Base-by-base conservation (phyloP, 345 rosid species). In the Camelina sativa region DNA sequence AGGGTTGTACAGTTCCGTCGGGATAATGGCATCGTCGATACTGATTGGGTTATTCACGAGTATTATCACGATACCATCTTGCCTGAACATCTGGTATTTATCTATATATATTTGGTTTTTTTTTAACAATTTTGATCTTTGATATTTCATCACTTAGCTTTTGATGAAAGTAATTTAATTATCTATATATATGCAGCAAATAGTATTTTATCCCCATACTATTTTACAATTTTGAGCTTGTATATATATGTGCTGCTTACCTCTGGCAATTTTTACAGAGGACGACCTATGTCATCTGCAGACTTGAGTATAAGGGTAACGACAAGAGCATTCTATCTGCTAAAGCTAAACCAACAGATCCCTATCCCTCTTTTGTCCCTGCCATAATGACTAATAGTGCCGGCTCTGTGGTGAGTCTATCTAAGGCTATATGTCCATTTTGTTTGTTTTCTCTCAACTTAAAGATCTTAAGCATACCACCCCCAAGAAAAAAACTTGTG, bases 391-490 rank as follows among this genome's bases (percentile, higher is more conserved):
- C 72, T 50, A 15, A 47, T 15, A 65, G 66, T 57, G 58, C 38
- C 4, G 65, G 72, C 38, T 74, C 72, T 57, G 71, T 64, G 77
- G 77, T 73, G 41, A 55, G 77, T 73, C 13, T 20, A 6, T 53
- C 40, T 34, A 37, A 35, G 30, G 8, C 40, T 37, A 4, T 28
- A 28, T 28, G 30, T 28, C 30, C 30, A 28, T 8, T 8, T 66
- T 66, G 47, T 37, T 66, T 5, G 5, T 28, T 28, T 28, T 28
- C 37, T 66, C 59, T 51, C 51, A 20, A 15, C 34, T 32, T 20
- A 16, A 5, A 25, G 28, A 25, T 25, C 28, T 25, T 25, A 25
- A 25, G 28, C 4, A 25, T 25, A 4, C 4, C 28, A 25, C 28
- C 28, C 28, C 28, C 28, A 25, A 25, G 28, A 25, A 25, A 25